Evolutionary conservation across 768 basidiomycete species (phyloP), one percentile per base, ranked within the genome.

Genomic region (Fomitopsis pulvina): DNA sequence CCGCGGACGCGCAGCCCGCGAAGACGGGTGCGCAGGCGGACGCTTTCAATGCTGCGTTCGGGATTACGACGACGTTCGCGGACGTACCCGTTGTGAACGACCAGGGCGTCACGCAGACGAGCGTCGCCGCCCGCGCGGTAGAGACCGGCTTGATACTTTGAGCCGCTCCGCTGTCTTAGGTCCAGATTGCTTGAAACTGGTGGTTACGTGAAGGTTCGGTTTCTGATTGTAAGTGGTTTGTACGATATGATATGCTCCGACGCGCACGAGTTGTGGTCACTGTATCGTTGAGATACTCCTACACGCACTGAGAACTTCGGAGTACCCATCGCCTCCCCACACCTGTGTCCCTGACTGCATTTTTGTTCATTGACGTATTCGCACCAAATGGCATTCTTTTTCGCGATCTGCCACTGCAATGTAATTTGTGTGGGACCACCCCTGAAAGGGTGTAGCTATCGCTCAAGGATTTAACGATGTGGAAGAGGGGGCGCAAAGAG

Each of bases 31-130:
- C 67, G 9, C 77, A 80, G 57, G 81, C 82, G 16, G 82, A 83
- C 61, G 74, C 68, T 3, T 85, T 83, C 73, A 83, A 85, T 63
- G 69, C 68, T n/a, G 73, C 62, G 41, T 80, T 83, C 54, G 79
- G 76, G 20, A 71, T 41, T 9, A 7, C 4, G 41, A 41, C 41
- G 20, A 22, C 20, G 20, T 41, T 41, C 18, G 41, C 41, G 21
- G 20, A 9, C 41, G 41, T 41, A 5, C 8, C 41, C 4, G 41
- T 78, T 51, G 64, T 44, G 2, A 81, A 80, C 42, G 66, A 78
- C 59, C 72, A 76, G 56, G 78, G 78, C 20, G 52, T 45, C 50
- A 53, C 41, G 11, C 41, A 41, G 41, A 22, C 20, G 41, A 16
- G 21, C 39, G 41, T 20, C 18, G 41, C 41, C 34, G 34, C 34